These are phyloP conservation scores for Dactylellina haptotyla DNA, from an alignment of 2,329 filamentous ascomycete species.

Conservation along the genomic window DNA sequence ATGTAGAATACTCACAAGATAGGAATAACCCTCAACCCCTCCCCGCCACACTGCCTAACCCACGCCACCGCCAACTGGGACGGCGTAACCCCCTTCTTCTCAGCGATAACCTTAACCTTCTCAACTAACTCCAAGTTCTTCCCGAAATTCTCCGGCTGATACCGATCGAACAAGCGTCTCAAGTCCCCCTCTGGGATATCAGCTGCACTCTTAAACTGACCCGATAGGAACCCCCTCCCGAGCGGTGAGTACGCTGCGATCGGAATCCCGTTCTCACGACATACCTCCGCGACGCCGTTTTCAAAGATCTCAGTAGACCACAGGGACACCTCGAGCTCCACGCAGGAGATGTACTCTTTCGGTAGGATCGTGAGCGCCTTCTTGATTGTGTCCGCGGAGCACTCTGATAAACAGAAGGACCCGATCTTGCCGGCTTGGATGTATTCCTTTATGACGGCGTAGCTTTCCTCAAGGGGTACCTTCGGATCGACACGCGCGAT, in stretches of 20 bases:
- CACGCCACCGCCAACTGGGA: conserved; percentile 75
- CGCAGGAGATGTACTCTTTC: conserved; percentile 55
- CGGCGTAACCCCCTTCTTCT: conserved; percentile 69
- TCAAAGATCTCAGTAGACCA: conserved; percentile 65
- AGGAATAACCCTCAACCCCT: conserved; percentile 70
- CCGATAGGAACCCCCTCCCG: conserved; percentile 68
- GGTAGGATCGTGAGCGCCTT: conserved; percentile 61
- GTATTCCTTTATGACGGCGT: conserved; percentile 65
- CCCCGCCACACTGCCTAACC: conserved; percentile 66
- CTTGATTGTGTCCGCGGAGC: conserved; percentile 65
- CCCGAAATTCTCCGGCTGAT: conserved; percentile 70
- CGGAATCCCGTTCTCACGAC: conserved; percentile 73
- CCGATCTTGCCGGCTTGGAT: conserved; percentile 67
- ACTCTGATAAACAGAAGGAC: conserved; percentile 67
- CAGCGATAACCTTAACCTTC: conserved; percentile 69
- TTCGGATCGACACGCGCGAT: conserved; percentile 69
- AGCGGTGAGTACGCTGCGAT: conserved; percentile 78
- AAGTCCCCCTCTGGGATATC: conserved; percentile 69
- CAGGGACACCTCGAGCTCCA: conserved; percentile 68
- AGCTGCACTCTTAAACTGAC: conserved; percentile 65
- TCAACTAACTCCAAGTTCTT: conserved; percentile 72
- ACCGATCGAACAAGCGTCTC: conserved; percentile 67
- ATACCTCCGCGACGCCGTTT: conserved; percentile 68
- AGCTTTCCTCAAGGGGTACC: conserved; percentile 63
- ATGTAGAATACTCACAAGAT: conserved; percentile 72